Evolutionary conservation across 192 early-diverging fungal genomes (phyloP).

Genomic region (Rhizoclosmatium globosum): DNA sequence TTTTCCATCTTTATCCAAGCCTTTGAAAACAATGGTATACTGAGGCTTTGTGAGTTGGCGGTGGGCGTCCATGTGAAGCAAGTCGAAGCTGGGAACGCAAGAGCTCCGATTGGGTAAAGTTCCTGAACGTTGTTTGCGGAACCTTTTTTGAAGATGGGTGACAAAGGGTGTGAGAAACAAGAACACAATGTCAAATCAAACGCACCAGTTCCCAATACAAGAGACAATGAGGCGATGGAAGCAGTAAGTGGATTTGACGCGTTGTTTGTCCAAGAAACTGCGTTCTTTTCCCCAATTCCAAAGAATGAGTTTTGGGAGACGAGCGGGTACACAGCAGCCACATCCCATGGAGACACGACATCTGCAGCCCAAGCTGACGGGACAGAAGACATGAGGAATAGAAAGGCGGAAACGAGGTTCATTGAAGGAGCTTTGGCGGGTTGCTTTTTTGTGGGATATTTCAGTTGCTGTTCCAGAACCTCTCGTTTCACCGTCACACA

Average conservation of each 20-base stretch:
- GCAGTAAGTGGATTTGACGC: neutral
- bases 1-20: slow-evolving; percentile 2
- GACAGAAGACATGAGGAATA: no score
- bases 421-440: no score
- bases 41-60: slow-evolving; percentile 8
- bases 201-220: slow-evolving; percentile 23
- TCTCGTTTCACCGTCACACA: neutral
- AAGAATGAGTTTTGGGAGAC: neutral
- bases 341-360: neutral
- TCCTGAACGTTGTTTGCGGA: neutral
- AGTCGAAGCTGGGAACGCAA: slow-evolving; percentile 26
- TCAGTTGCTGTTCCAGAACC: neutral
- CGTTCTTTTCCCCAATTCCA: slow-evolving; percentile 16
- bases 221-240: neutral
- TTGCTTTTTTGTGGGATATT: no score
- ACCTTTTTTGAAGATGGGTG: neutral
- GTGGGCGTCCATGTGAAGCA: slow-evolving; percentile 31
- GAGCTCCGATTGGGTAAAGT: neutral
- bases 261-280: slow-evolving; percentile 22
- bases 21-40: slow-evolving; percentile 18
- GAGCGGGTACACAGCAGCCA: slow-evolving; percentile 14
- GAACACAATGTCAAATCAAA: neutral
- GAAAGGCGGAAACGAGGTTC: no score
- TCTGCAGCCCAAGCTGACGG: no score
- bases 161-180: neutral